Base-by-base conservation (phyloP, 345 rosid species). In the Eucalyptus victrix region DNA sequence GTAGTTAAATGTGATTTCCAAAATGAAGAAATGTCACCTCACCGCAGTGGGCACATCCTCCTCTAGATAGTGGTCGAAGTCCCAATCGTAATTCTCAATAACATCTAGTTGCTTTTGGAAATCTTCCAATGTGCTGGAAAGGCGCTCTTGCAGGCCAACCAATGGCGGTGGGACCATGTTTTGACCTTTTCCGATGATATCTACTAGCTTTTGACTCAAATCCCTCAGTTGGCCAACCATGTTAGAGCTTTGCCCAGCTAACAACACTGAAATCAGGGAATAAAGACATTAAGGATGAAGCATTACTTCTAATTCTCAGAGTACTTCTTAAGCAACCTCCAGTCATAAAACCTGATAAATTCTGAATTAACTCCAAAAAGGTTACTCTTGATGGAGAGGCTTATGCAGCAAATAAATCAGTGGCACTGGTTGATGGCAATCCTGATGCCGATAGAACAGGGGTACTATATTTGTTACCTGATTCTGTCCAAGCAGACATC, bases 1-100 rank as follows among this genome's bases (percentile, higher is more conserved):
- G 28, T 87, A 56, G 42, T n/a, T 32, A 81, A 32, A 83, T 65
- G 2, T 87, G 42, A 88, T 81, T 85, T 69, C 87, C 86, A 88
- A 49, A 87, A 88, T 4, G 23, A 93, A 94, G 93, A 91, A 50
- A 90, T 92, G 96, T 93, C 96, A 95, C 95, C 95, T 97, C 93
- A 97, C 99, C 98, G 94, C 99, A 80, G 94, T 96, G 90, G 99
- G 99, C 87, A 97, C 86, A 92, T 97, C 99, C 90, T 97, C 97
- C 89, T 96, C 96, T 72, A 97, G 91, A 90, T 95, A 94, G 91
- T 96, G 93, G 93, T 97, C 98, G 28, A 97, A 96, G 91, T 97
- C 99, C 99, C 99, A 97, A 90, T 97, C 92, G 89, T 93, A 95
- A 93, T 93, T 94, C 87, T 91, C 91, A 86, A 96, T 85, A 81